phyloP scores from a whole-genome alignment of 192 early-diverging fungal genomes.

The Pecoramyces ruminantium region DNA sequence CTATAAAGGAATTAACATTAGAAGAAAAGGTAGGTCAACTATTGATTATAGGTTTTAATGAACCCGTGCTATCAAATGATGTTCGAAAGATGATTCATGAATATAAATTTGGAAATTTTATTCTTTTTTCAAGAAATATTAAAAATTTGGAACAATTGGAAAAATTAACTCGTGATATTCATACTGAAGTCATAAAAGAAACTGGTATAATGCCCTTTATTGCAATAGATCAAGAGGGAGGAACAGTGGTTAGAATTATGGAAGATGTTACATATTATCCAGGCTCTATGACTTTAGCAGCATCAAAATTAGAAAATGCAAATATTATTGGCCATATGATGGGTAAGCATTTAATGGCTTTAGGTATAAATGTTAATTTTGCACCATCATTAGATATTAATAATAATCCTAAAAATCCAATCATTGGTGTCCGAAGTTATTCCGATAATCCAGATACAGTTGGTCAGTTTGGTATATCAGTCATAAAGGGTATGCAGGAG shows the following conservation, averaged over 20 bases:
- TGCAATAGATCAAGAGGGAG: not conserved
- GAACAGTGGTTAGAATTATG: not conserved
- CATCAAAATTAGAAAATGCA: not conserved
- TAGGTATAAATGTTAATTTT: not conserved
- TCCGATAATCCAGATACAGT: not conserved
- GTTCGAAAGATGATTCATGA: not conserved
- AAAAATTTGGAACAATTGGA: not conserved
- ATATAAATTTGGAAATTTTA: not conserved
- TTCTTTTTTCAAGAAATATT: not conserved
- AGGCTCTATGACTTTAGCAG: not conserved
- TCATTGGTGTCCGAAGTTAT: not conserved
- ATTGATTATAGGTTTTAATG: not conserved
- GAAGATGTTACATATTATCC: not conserved
- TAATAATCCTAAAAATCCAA: not conserved
- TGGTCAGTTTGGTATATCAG: not conserved
- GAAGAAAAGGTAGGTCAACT: not conserved
- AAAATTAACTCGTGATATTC: not conserved
- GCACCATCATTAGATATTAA: not conserved
- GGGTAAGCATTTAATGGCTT: not conserved
- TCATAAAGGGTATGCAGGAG: not conserved
- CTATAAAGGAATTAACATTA: not conserved
- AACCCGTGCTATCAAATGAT: not conserved
- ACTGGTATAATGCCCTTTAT: not conserved
- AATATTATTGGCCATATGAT: not conserved
- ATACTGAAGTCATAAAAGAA: not conserved